Evolutionary conservation across 2,329 filamentous ascomycete species (phyloP), one percentile per base, ranked within the genome.

Genomic region (Orbilia quercus): DNA sequence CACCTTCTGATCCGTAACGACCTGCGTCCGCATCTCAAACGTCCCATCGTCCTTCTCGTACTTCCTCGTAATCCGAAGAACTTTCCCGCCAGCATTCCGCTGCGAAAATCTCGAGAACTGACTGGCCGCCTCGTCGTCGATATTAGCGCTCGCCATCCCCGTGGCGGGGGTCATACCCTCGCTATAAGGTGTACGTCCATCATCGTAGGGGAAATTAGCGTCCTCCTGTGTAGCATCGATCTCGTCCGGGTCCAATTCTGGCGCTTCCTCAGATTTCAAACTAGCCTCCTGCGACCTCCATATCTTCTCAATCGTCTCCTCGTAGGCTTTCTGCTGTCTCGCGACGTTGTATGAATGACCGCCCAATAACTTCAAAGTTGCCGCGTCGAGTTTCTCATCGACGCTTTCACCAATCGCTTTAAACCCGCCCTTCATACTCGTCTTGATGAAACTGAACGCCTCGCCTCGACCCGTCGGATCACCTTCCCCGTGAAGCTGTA

Each of bases 271-370:
- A 18, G 76, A 77, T 7, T 75, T 76, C 22, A 78, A 60, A 38
- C 76, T 77, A 7, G 76, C 74, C 36, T 78, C 74, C 47, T 78
- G 77, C 7, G 77, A 62, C 73, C 92, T 89, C 95, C 95, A 99
- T 74, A 98, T 97, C 73, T 91, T 88, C 64, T 89, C 87, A 77
- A 99, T 97, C 20, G 92, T 92, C 59, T 93, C 89, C 77, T 96
- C 92, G 80, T 99, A 99, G 77, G 92, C 90, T 75, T 88, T 89
- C 79, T 98, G 92, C 80, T 99, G 95, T 76, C 91, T 89, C 79
- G 94, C 95, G 73, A 99, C 95, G 76, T 99, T 99, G 83, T 99
- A 99, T 77, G 91, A 93, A 81, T 99, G 95, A 0, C 95, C 95
- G 63, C 92, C 92, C 5, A 78, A 73, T 36, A 77, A 66, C 47